Base-by-base conservation (phyloP, 2,329 filamentous ascomycete species). In the Xylaria sp. region DNA sequence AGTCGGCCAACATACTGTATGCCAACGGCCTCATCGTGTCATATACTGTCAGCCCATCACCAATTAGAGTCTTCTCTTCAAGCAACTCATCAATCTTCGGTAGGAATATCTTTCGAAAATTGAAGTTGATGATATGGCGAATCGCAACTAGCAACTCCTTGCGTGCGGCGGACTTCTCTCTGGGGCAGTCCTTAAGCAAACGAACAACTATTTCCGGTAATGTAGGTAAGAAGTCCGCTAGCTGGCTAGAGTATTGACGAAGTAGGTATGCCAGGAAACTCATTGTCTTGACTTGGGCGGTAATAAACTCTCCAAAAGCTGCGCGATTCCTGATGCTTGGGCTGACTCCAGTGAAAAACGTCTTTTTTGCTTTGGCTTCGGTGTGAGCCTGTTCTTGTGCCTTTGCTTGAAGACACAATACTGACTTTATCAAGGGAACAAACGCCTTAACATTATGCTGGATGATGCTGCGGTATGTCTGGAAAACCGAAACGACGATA, bases 261-360 rank as follows among this genome's bases (percentile, higher is more conserved):
- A 99, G 86, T 0, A 99, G 82, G 76, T 98, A 99, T 0, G 96
- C 96, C 72, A 99, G 79, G 75, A 99, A 99, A 75, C 94, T 98
- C 95, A 99, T 98, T 0, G 95, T 98, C 83, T 99, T 98, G 17
- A 99, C 96, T 78, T 99, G 96, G 1, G 95, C 94, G 0, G 94
- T 98, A 71, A 99, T 96, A 72, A 98, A 97, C 74, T 99, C 96
- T 39, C 95, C 96, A 81, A 98, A 99, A 0, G 94, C 95, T 13
- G 92, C 92, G 64, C 94, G 87, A 74, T 98, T 97, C 80, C 93
- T 95, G 76, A 99, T 97, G 65, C 93, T 92, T 54, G 92, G 92
- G 80, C 93, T 97, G 60, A 99, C 93, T 1, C 96, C 95, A 0
- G 93, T 96, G 76, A 98, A 97, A 15, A 97, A 91, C 38, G 90